Percentiles rank a stretch among this genome's conserved stretches.
phyloP scores from a whole-genome alignment of 2,329 filamentous ascomycete genomes.

The Neodidymelliopsis sp. region DNA sequence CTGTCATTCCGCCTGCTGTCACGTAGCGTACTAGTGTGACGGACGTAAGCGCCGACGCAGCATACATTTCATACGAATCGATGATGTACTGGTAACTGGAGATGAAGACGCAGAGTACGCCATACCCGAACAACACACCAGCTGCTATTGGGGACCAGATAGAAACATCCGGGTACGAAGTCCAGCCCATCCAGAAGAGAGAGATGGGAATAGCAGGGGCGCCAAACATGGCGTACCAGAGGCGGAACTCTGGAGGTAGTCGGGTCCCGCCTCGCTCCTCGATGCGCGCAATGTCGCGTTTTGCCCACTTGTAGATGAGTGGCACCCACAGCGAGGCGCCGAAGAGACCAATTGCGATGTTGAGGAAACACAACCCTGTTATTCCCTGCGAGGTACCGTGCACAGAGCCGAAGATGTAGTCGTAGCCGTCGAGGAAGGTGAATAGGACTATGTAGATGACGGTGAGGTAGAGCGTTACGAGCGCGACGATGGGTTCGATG shows the following conservation, averaged over 20 bases:
- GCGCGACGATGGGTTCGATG: slow-evolving; percentile 54
- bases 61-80: slow-evolving; percentile 62
- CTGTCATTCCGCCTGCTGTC: slow-evolving; percentile 51
- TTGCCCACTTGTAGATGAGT: slow-evolving; percentile 55
- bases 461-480: slow-evolving; percentile 60
- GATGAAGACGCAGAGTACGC: slow-evolving; percentile 49
- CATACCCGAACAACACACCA: slow-evolving; percentile 15
- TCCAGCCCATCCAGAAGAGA: slow-evolving; percentile 68
- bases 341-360: slow-evolving; percentile 55
- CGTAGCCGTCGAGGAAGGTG: slow-evolving; percentile 61
- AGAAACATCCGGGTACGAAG: slow-evolving; percentile 41
- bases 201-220: slow-evolving; percentile 59
- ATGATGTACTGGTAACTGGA: slow-evolving; percentile 65
- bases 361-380: slow-evolving; percentile 58
- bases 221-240: slow-evolving; percentile 62
- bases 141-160: slow-evolving; percentile 11
- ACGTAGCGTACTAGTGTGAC: slow-evolving; percentile 52
- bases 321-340: slow-evolving; percentile 52
- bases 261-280: slow-evolving; percentile 48
- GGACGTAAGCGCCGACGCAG: slow-evolving; percentile 57
- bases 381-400: slow-evolving; percentile 56
- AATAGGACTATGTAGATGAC: slow-evolving; percentile 64
- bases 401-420: slow-evolving; percentile 59
- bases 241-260: slow-evolving; percentile 61
- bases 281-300: slow-evolving; percentile 53